A percentile compares a stretch with the other conserved stretches of the same genome.
Conservation (phyloP, 768 basidiomycete species). For the Macrolepiota dolichaula region DNA sequence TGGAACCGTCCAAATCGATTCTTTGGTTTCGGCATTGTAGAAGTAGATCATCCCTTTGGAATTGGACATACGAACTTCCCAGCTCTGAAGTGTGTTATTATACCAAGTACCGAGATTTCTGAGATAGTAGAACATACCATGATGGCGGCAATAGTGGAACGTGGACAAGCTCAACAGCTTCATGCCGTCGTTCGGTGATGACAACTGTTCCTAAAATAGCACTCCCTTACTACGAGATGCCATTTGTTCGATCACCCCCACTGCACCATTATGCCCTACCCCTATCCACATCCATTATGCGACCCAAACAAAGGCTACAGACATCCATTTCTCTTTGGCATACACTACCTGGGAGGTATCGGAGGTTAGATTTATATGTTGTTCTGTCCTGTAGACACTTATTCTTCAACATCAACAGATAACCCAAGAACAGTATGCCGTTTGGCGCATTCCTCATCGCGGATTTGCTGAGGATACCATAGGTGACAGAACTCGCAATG, state of each 20-base stretch:
- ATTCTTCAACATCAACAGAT: constrained; percentile 25
- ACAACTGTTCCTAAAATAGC: constrained; percentile 7
- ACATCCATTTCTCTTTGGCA: constrained; percentile 48
- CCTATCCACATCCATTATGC: background rate
- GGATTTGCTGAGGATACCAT: background rate
- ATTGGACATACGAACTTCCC: constrained; percentile 88
- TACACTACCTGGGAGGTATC: constrained; percentile 39
- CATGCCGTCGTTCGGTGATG: background rate
- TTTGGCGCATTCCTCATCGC: background rate
- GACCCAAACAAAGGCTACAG: constrained; percentile 38
- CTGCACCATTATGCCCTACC: constrained; percentile 13
- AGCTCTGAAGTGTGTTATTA: constrained; percentile 29
- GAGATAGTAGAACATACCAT: constrained; percentile 5
- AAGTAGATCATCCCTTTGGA: constrained; percentile 83
- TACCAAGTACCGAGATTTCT: background rate
- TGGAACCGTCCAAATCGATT: constrained; percentile 83
- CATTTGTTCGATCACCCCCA: background rate
- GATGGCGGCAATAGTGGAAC: background rate
- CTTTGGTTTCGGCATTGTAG: constrained; percentile 67
- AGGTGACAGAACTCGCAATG: constrained; percentile 53
- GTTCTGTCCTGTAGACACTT: background rate
- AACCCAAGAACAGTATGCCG: constrained; percentile 43
- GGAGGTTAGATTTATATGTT: constrained; percentile 31
- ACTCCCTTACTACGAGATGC: background rate
- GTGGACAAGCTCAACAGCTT: background rate